These are phyloP conservation scores for Gilbertella persicaria DNA, from an alignment of 371 early-diverging fungal genomes.

Conservation along the genomic window DNA sequence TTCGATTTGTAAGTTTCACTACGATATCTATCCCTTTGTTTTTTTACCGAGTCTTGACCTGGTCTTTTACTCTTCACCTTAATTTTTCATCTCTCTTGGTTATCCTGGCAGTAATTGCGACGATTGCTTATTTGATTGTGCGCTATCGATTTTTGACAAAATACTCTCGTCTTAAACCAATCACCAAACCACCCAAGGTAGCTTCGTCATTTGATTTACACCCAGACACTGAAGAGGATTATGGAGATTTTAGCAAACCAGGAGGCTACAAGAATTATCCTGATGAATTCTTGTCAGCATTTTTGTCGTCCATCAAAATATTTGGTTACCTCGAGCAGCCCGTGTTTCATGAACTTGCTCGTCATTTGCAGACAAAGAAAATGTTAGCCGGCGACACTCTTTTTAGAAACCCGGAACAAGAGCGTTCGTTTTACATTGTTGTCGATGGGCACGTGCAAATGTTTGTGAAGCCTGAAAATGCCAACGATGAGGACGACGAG, in stretches of 20 bases:
- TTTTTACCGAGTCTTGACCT: slow-evolving; percentile 63
- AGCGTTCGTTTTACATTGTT: slow-evolving; percentile 88
- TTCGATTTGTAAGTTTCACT: slow-evolving; percentile 52
- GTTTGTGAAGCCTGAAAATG: slow-evolving; percentile 57
- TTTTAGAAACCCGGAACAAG: slow-evolving; percentile 75
- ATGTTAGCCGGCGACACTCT: slow-evolving; percentile 86
- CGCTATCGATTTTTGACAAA: slow-evolving; percentile 75
- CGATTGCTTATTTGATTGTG: slow-evolving; percentile 57
- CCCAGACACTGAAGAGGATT: slow-evolving; percentile 73
- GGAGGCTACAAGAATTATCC: slow-evolving; percentile 61
- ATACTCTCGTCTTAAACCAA: slow-evolving; percentile 76
- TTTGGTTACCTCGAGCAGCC: slow-evolving; percentile 96
- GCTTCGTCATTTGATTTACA: slow-evolving; percentile 79
- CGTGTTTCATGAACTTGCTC: slow-evolving; percentile 93
- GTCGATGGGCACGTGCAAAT: slow-evolving; percentile 94
- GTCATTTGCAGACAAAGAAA: slow-evolving; percentile 84
- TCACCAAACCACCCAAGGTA: slow-evolving; percentile 45
- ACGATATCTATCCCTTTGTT: slow-evolving; percentile 61
- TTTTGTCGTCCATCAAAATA: slow-evolving; percentile 90
- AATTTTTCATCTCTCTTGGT: slow-evolving; percentile 65
- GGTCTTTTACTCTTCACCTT: slow-evolving; percentile 70
- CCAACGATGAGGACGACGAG: slow-evolving; percentile 23
- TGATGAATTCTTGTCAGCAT: slow-evolving; percentile 83
- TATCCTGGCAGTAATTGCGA: slow-evolving; percentile 38
- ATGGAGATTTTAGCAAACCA: slow-evolving; percentile 35